phyloP scores from a whole-genome alignment of 164 flowering plant species.

The Litsea cubeba region DNA sequence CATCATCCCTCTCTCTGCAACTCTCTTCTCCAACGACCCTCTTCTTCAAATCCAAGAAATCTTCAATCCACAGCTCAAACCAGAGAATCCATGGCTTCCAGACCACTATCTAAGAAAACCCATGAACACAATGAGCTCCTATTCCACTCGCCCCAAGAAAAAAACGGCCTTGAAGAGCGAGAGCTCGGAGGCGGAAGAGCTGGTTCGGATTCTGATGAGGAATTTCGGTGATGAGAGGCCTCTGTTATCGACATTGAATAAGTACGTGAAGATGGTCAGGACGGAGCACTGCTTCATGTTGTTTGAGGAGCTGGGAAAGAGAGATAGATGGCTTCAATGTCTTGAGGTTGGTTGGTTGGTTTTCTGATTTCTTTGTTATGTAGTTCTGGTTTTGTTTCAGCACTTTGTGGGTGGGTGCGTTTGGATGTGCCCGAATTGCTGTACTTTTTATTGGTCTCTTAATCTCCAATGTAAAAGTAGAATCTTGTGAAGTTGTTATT shows the following conservation, averaged over 20 bases:
- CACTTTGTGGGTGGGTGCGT: background rate
- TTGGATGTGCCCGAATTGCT: too few species aligned
- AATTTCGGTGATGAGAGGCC: constrained; percentile 51
- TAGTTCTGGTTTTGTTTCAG: background rate
- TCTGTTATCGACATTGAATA: constrained; percentile 47
- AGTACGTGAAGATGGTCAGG: constrained; percentile 63
- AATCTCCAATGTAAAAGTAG: background rate
- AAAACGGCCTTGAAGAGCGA: constrained; percentile 21
- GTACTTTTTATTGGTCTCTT: too few species aligned
- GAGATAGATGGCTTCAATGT: constrained; percentile 84
- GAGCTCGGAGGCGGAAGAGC: constrained; percentile 41
- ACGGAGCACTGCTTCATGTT: constrained; percentile 85
- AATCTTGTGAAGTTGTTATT: background rate
- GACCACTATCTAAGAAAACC: background rate
- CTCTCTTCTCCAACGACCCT: background rate
- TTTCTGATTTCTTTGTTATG: background rate
- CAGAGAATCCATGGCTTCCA: background rate
- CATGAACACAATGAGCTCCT: constrained; percentile 11
- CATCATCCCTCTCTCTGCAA: background rate
- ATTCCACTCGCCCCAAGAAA: constrained; percentile 32
- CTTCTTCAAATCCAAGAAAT: background rate
- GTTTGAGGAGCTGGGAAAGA: constrained; percentile 89
- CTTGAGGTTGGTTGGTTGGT: constrained; percentile 66
- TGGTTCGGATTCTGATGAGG: constrained; percentile 48
- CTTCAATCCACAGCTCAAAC: background rate